Base-by-base conservation (phyloP, 805 yeast genomes). In the Wickerhamomyces bisporus region DNA sequence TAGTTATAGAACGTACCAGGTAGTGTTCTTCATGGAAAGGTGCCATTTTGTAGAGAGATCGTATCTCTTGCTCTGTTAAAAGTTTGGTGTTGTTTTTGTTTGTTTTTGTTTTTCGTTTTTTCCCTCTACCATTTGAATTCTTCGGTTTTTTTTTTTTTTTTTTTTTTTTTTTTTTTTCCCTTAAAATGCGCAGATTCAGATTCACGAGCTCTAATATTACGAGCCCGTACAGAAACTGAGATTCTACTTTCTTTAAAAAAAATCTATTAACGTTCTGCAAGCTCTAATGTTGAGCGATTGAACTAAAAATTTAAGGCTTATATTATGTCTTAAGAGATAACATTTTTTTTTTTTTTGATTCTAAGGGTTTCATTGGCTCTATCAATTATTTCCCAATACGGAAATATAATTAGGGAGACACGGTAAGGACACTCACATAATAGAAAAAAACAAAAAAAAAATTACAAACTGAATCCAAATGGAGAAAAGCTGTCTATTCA, bases 11-110 rank as follows among this genome's bases (percentile, higher is more conserved):
- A 9, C 57, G 3, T 34, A 53, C 56, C 34, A 53, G 29, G 37
- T 40, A 53, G 34, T 49, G 42, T n/a, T 47, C 51, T 39, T 55
- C 58, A 32, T 46, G 50, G 42, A 53, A 55, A n/a, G 60, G 60
- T 14, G 58, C 57, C 60, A 55, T 55, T 26, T 11, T 32, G 13
- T 11, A 23, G 7, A 12, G 5, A 6, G 31, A 14, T 28, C 21
- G 27, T 12, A n/a, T n/a, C n/a, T n/a, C n/a, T n/a, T n/a, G n/a
- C n/a, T n/a, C n/a, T n/a, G n/a, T n/a, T n/a, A n/a, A n/a, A n/a
- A n/a, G n/a, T n/a, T n/a, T n/a, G n/a, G n/a, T n/a, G n/a, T n/a
- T 14, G 21, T 5, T 5, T 16, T 15, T 18, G 25, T 13, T 26
- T 26, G 30, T 27, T 27, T 27, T 27, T 12, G 6, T 18, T 18